Evolutionary conservation across 495 filamentous ascomycete genomes (phyloP).

Genomic region (Viridothelium virens): DNA sequence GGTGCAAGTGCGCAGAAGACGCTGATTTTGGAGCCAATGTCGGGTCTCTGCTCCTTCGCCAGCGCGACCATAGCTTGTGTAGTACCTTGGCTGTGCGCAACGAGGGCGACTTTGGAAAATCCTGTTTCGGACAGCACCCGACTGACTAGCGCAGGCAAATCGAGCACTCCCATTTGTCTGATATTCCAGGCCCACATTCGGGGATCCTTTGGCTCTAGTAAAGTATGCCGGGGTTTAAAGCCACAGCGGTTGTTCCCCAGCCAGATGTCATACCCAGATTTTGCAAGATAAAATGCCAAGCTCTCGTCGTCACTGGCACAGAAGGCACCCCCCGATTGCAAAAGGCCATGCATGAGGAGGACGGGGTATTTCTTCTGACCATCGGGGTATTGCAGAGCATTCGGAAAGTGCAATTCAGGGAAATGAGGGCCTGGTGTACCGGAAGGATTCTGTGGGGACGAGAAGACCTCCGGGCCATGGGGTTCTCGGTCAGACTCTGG

Average conservation of each 20-base stretch:
- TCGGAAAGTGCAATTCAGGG: slow-evolving; percentile 19
- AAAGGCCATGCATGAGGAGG: slow-evolving; percentile 77
- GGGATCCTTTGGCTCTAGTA: slow-evolving; percentile 65
- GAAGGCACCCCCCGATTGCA: slow-evolving; percentile 82
- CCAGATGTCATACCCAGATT: slow-evolving; percentile 94
- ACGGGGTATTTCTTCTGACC: slow-evolving; percentile 70
- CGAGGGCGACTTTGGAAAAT: slow-evolving; percentile 73
- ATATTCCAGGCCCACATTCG: slow-evolving; percentile 99
- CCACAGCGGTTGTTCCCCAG: slow-evolving; percentile 93
- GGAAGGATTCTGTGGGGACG: slow-evolving; percentile 26
- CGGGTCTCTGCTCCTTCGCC: slow-evolving; percentile 85
- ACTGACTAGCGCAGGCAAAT: slow-evolving; percentile 80
- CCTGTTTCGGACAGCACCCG: slow-evolving; percentile 76
- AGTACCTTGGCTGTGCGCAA: slow-evolving; percentile 88
- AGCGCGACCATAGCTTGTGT: slow-evolving; percentile 85
- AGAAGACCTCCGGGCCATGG: slow-evolving; percentile 34
- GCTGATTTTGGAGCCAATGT: slow-evolving; percentile 73
- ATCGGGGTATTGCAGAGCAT: slow-evolving; percentile 16
- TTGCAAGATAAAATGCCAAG: slow-evolving; percentile 85
- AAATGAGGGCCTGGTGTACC: slow-evolving; percentile 17
- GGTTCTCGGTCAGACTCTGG: slow-evolving; percentile 22
- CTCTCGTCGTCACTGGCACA: slow-evolving; percentile 86
- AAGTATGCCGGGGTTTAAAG: slow-evolving; percentile 64
- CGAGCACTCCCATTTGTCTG: slow-evolving; percentile 83
- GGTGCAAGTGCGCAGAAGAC: slow-evolving; percentile 92